A percentile compares a stretch with the other conserved stretches of the same genome.
phyloP scores from a whole-genome alignment of 768 basidiomycete species.

The Daedalea quercina region DNA sequence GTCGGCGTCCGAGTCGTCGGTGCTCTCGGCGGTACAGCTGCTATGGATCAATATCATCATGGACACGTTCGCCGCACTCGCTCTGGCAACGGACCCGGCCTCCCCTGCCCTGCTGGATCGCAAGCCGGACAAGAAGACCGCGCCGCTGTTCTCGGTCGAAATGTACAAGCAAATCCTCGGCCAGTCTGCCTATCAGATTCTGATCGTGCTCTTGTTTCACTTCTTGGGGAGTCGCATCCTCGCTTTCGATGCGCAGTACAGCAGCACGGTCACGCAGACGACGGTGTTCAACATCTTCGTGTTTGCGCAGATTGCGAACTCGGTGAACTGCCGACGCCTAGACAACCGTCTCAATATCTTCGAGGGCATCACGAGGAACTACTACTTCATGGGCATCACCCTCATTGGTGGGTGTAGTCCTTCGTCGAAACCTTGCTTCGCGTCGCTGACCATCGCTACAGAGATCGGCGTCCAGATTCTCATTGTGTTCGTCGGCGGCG shows the following conservation, averaged over 20 bases:
- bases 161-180: constrained; percentile 97
- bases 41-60: constrained; percentile 99
- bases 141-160: constrained; percentile 83
- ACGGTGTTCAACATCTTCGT: constrained; percentile 98
- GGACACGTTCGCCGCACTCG: constrained; percentile 98
- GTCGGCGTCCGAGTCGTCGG: constrained; percentile 68
- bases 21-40: constrained; percentile 92
- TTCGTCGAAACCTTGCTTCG: neutral
- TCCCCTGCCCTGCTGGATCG: constrained; percentile 73
- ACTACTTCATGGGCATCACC: constrained; percentile 81
- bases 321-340: constrained; percentile 83
- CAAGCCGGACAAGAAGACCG: constrained; percentile 84
- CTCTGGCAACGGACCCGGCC: constrained; percentile 95
- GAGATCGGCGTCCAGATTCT: constrained; percentile 83
- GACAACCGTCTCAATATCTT: constrained; percentile 88
- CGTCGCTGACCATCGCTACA: constrained; percentile 25
- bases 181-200: constrained; percentile 84
- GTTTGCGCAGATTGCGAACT: constrained; percentile 96
- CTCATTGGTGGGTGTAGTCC: constrained; percentile 56
- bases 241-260: constrained; percentile 34
- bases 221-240: constrained; percentile 76
- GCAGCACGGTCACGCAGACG: constrained; percentile 53
- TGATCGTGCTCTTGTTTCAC: constrained; percentile 82
- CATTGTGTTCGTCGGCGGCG: constrained; percentile 87
- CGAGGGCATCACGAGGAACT: constrained; percentile 71